Percentiles rank a stretch among this genome's conserved stretches.
Evolutionary conservation across 441 rosid species (phyloP).

Genomic region (Gossypium schwendimanii): DNA sequence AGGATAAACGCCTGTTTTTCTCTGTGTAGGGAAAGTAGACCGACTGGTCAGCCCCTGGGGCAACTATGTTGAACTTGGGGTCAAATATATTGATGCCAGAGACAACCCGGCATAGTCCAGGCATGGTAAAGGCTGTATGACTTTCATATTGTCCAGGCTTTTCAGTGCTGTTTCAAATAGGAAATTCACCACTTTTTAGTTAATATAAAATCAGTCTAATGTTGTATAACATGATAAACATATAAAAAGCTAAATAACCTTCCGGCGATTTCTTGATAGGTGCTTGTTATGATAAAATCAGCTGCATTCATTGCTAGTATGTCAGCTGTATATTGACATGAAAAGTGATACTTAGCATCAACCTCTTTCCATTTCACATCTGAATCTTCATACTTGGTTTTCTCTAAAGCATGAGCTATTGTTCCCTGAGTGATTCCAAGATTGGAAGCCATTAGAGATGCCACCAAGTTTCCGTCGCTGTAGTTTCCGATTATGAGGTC

Average conservation of each 20-base stretch:
- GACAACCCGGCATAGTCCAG: constrained; percentile 75
- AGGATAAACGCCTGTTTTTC: constrained; percentile 35
- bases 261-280: constrained; percentile 94
- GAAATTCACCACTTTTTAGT: not conserved
- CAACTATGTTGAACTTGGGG: constrained; percentile 83
- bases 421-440: constrained; percentile 80
- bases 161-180: constrained; percentile 42
- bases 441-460: constrained; percentile 70
- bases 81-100: constrained; percentile 87
- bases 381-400: constrained; percentile 82
- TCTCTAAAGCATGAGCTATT: constrained; percentile 88
- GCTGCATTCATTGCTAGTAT: constrained; percentile 74
- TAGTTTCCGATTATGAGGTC: constrained; percentile 92
- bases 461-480: constrained; percentile 89
- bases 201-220: not conserved
- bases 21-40: constrained; percentile 75
- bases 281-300: constrained; percentile 82
- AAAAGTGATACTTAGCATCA: constrained; percentile 81
- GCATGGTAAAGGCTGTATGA: constrained; percentile 75
- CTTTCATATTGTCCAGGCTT: constrained; percentile 89
- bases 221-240: not conserved
- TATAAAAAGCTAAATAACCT: constrained; percentile 32
- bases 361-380: constrained; percentile 82
- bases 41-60: constrained; percentile 92
- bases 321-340: constrained; percentile 91